These are phyloP conservation scores for Cucurbita pepo DNA, from an alignment of 306 rosid genomes.

Conservation along the genomic window DNA sequence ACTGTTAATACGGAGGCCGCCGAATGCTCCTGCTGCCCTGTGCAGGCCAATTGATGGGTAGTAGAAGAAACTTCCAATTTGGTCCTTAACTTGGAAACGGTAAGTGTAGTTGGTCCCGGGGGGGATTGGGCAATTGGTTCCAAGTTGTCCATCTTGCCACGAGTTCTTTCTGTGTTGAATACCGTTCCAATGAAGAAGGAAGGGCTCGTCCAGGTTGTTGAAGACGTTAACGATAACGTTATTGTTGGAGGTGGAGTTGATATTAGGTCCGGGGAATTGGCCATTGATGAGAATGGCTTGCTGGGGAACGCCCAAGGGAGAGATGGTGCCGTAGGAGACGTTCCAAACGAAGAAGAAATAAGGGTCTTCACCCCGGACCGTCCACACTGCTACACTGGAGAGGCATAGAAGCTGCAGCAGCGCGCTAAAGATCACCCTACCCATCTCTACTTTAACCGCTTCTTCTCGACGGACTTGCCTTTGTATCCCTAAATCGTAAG, in stretches of 20 bases:
- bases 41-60: not conserved
- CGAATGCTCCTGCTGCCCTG: not conserved
- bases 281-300: constrained; percentile 74
- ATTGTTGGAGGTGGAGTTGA: constrained; percentile 69
- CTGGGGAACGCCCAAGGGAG: constrained; percentile 69
- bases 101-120: not conserved
- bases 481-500: too few species aligned
- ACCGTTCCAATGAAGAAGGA: constrained; percentile 39
- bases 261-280: constrained; percentile 66
- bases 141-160: not conserved
- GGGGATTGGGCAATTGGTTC: not conserved
- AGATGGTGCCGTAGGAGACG: constrained; percentile 53
- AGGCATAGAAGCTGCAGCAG: constrained; percentile 17
- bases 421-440: not conserved
- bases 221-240: constrained; percentile 41
- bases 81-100: not conserved
- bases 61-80: not conserved
- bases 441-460: not conserved
- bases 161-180: not conserved
- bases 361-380: constrained; percentile 46
- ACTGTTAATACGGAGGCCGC: not conserved
- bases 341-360: constrained; percentile 54
- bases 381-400: constrained; percentile 7
- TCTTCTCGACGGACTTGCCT: not conserved
- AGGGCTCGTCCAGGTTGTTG: constrained; percentile 74